Evolutionary conservation across 2,329 filamentous ascomycete genomes (phyloP), one percentile per base, ranked within the genome.

Genomic region (Ceratocystis eucalypticola): DNA sequence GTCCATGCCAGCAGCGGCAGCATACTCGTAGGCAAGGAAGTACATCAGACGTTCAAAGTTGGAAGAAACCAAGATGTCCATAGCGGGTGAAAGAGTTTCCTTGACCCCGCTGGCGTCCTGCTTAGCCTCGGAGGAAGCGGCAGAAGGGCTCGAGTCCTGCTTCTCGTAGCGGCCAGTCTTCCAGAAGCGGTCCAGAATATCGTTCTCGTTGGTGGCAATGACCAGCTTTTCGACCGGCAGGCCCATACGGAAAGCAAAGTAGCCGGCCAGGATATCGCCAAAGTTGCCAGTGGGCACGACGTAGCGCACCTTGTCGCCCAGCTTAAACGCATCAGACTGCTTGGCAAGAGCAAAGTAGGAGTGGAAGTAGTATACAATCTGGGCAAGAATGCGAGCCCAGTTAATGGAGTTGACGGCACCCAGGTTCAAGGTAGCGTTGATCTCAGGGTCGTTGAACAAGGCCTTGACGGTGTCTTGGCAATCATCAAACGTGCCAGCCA

Each of bases 381-480:
- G 94, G 12, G 94, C 93, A 46, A 99, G 83, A 71, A 99, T 97
- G 71, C 94, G 84, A 1, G 92, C 89, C 84, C 88, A 96, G 79
- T 97, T 97, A 78, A 97, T 97, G 59, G 89, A 94, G 80, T 97
- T 97, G 71, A 97, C 91, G 55, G 94, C 93, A 50, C 89, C 93
- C 55, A 97, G 87, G 71, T 90, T 91, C 73, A 93, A 84, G 1
- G 84, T 85, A 71, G 82, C 79, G 80, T 97, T 97, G 74, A 89
- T 88, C 66, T 91, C 86, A 2, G 87, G 80, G 72, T 99, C 93
- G 69, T 85, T 87, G 74, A 97, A 96, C 62, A 99, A 82, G 1
- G 89, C 87, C 78, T 99, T 97, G 74, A 99, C 88, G 67, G 94
- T 95, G 76, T 96, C 91, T 84, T 96, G 93, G 77, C 94, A 97